Base-by-base conservation (phyloP, 2,329 filamentous ascomycete species). In the Talaromyces marneffei region DNA sequence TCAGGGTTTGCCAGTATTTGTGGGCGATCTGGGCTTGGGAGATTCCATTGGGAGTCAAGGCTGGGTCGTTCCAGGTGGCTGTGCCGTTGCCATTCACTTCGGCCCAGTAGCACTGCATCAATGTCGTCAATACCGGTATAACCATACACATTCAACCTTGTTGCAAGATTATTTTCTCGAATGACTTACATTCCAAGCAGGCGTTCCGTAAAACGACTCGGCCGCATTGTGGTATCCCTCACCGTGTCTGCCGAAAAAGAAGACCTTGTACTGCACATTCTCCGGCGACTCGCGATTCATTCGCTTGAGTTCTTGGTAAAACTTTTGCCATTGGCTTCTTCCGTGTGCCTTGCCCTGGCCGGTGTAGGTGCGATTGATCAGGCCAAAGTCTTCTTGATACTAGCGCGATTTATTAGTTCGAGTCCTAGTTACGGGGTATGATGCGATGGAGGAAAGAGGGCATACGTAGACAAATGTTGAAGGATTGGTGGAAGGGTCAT, bases 201-300 rank as follows among this genome's bases (percentile, higher is more conserved):
- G 77, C 0, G 83, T 86, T 40, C 84, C 84, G 64, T 85, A 86
- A 65, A 77, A 82, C 1, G 74, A 69, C 67, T 87, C 80, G 1
- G 83, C 84, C 9, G 82, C 82, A 66, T 87, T 87, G 71, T 87
- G 82, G 66, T 75, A 81, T 9, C 84, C 84, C 68, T 87, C 79
- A 18, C 85, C 85, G 67, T 87, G 85, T 27, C 85, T 79, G 37
- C 82, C 84, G 55, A 85, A 71, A 70, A 82, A 85, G 27, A 87
- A 71, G 2, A 87, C 74, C 52, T 81, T 82, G 72, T 85, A 87
- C 37, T 77, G 72, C 6, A 80, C 75, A 57, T 75, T 74, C 0
- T 67, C 57, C 1, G 72, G 71, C 0, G 75, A 71, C 2, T 78
- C 59, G 60, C 66, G 55, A 66, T 83, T 82, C n/a, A 85, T 68